phyloP scores from a whole-genome alignment of 2,329 filamentous ascomycete species.

The Teratosphaeria gauchensis region DNA sequence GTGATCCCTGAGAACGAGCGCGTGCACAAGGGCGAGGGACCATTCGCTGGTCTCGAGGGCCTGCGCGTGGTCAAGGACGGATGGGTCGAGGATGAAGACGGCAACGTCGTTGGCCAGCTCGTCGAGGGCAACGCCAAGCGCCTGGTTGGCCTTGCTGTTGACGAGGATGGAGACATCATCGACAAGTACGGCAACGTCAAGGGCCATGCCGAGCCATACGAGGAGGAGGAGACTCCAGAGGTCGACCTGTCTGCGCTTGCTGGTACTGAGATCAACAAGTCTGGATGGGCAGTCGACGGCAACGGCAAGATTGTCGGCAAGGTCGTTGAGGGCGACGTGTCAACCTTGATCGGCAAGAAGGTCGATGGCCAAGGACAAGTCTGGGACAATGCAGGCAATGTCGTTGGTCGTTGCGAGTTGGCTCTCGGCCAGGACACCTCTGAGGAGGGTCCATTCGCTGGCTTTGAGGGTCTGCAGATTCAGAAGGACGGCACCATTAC shows the following conservation, averaged over 20 bases:
- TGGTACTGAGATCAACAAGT: constrained; percentile 55
- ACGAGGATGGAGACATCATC: constrained; percentile 54
- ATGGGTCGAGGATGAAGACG: constrained; percentile 41
- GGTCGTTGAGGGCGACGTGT: constrained; percentile 47
- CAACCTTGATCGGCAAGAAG: constrained; percentile 50
- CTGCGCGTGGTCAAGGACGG: constrained; percentile 40
- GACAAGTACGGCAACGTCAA: constrained; percentile 54
- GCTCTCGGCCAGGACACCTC: constrained; percentile 40
- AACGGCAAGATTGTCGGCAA: constrained; percentile 50
- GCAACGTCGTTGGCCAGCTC: constrained; percentile 43
- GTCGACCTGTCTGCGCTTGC: constrained; percentile 51
- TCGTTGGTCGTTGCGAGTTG: constrained; percentile 50
- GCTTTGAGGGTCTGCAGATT: constrained; percentile 48
- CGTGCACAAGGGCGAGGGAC: constrained; percentile 40
- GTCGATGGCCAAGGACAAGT: constrained; percentile 54
- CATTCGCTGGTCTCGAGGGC: constrained; percentile 41
- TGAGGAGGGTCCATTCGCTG: constrained; percentile 48
- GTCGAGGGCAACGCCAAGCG: constrained; percentile 51
- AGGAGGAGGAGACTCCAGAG: constrained; percentile 32
- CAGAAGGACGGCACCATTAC: constrained; percentile 49
- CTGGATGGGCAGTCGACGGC: constrained; percentile 51
- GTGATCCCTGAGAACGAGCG: constrained; percentile 58
- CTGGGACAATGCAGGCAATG: constrained; percentile 53
- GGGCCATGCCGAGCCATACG: constrained; percentile 48
- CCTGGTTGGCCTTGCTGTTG: constrained; percentile 48